Evolutionary conservation across 2,329 filamentous ascomycete species (phyloP).

Genomic region (Fusarium cicatricum): DNA sequence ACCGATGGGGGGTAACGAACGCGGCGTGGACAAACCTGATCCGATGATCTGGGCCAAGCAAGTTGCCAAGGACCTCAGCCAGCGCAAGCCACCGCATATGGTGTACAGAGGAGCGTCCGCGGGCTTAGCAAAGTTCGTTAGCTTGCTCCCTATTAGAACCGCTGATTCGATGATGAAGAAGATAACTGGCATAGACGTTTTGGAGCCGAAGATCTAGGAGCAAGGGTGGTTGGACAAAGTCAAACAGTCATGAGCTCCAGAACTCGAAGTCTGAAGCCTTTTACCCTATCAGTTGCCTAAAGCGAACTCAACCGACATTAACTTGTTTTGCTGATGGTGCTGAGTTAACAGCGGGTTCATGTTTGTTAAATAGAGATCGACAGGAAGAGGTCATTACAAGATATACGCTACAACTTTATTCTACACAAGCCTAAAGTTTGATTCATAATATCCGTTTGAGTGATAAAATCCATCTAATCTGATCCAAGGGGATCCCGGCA

Average conservation of each 20-base stretch:
- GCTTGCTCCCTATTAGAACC: conserved; percentile 15
- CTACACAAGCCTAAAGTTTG: too few relatives aligned
- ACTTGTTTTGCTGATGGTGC: too few relatives aligned
- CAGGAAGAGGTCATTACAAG: too few relatives aligned
- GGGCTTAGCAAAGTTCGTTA: background rate
- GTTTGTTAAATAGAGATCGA: too few relatives aligned
- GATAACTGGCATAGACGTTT: conserved; percentile 18
- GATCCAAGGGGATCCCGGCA: too few relatives aligned
- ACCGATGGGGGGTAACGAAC: conserved; percentile 8
- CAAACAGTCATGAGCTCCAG: background rate
- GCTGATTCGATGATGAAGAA: conserved; percentile 22
- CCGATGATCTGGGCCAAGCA: conserved; percentile 22
- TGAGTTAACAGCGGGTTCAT: too few relatives aligned
- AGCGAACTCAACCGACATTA: too few relatives aligned
- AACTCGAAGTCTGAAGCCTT: too few relatives aligned
- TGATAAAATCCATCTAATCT: too few relatives aligned
- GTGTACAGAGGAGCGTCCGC: conserved; percentile 22
- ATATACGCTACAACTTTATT: too few relatives aligned
- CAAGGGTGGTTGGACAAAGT: background rate
- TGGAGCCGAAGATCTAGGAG: conserved; percentile 22
- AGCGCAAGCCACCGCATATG: conserved; percentile 19
- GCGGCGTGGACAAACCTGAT: conserved; percentile 2
- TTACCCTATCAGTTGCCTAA: too few relatives aligned
- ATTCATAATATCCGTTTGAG: too few relatives aligned
- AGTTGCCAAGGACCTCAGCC: conserved; percentile 25